A percentile compares a stretch with the other conserved stretches of the same genome.
phyloP scores from a whole-genome alignment of 768 basidiomycete genomes.

The Megacollybia marginata region DNA sequence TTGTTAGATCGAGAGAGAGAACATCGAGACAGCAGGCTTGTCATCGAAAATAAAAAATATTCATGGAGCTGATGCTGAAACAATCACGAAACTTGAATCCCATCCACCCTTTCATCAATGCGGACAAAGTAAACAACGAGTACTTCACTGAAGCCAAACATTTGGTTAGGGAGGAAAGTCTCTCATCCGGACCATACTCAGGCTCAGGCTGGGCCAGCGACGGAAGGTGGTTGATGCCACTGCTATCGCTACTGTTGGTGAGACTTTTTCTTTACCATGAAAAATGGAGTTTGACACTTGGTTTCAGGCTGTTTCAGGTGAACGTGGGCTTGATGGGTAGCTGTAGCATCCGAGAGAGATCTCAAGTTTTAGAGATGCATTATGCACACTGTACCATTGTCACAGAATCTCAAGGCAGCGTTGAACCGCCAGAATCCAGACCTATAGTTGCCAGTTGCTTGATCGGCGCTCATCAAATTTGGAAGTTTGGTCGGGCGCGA shows the following conservation, averaged over 20 bases:
- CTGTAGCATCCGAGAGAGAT: no score
- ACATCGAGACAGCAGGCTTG: conserved; percentile 48
- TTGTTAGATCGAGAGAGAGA: conserved; percentile 47
- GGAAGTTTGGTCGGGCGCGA: no score
- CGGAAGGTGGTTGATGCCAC: conserved; percentile 47
- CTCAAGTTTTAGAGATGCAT: no score
- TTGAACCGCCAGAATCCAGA: no score
- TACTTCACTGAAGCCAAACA: conserved; percentile 60
- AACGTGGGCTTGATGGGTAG: conserved; percentile 43
- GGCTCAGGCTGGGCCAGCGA: conserved; percentile 22
- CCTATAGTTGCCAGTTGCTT: no score
- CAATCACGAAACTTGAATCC: conserved; percentile 38
- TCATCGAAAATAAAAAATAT: conserved; percentile 39
- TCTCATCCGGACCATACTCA: conserved; percentile 25
- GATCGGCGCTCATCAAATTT: no score
- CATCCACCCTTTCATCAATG: conserved; percentile 63
- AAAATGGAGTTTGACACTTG: no score
- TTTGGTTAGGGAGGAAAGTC: conserved; percentile 41
- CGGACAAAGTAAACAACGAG: conserved; percentile 51
- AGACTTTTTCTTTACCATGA: no score
- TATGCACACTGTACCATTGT: no score
- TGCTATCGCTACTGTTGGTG: conserved; percentile 33
- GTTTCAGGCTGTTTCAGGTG: conserved; percentile 4
- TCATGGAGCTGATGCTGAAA: conserved; percentile 44
- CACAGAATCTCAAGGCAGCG: no score